Base-by-base conservation (phyloP, 1,284 basidiomycete genomes). In the Rhodotorula sp. region DNA sequence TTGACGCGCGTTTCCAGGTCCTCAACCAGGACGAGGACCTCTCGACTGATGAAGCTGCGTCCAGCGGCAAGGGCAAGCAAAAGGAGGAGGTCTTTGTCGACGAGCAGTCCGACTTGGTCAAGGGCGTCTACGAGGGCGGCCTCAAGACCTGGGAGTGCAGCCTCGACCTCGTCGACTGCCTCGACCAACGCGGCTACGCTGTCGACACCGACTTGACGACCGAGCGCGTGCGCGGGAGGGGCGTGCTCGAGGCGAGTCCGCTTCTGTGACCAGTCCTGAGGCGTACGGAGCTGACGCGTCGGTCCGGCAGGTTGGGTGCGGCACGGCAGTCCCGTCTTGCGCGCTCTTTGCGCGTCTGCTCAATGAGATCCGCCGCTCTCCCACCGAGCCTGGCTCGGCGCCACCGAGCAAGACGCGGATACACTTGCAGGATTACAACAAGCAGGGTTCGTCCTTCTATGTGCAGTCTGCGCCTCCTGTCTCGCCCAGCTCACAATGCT, bases 141-240 rank as follows among this genome's bases (percentile, higher is more conserved):
- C 81, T 99, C 67, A 98, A 98, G 82, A 97, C 94, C 4, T 99
- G 96, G 96, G 96, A 99, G 81, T 97, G 93, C 74, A 91, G 92
- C 50, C 82, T 95, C 21, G 96, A 98, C 81, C 85, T 99, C 0
- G 91, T 90, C 0, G 85, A 83, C 54, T 68, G 71, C 50, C 57
- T 73, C 34, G 67, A 70, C 42, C 50, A 60, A 21, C 19, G 61
- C 9, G 69, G 67, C n/a, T 68, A 49, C 50, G 50, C 27, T 41
- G 58, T 56, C 53, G 70, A 55, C 48, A 34, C 21, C 16, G 60
- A 63, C 7, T 49, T 65, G 25, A 64, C 52, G 23, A 59, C 25
- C 46, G 53, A 25, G 16, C 44, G n/a, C 16, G 68, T 78, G 13
- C 53, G 76, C 8, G 87, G 87, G 0, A 85, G 84, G 74, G 82